Conservation (phyloP, 495 filamentous ascomycete species). For the Podospora anserina region DNA sequence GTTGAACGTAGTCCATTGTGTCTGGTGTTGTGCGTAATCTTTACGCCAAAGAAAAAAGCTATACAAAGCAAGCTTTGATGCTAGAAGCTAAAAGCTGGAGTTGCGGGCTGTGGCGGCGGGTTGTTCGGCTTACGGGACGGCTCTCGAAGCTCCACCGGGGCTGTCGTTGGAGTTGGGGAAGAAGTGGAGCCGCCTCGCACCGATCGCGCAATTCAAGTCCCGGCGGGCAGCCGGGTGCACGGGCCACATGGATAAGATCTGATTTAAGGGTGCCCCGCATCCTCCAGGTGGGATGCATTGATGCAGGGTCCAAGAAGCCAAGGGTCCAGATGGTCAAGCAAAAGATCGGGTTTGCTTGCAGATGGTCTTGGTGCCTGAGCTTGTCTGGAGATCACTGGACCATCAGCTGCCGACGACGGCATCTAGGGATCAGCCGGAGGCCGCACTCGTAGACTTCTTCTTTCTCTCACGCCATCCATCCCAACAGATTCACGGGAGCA, state of each 20-base stretch:
- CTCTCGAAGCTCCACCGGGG: not conserved
- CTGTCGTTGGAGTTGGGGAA: not conserved
- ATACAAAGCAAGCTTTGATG: not conserved
- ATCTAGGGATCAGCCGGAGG: not conserved
- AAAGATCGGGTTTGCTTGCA: not conserved
- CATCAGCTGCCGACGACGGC: not conserved
- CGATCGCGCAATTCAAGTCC: not conserved
- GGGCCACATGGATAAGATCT: not conserved
- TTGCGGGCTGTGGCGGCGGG: not conserved
- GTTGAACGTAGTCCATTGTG: constrained; percentile 56
- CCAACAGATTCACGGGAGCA: not conserved
- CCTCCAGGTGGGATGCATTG: not conserved
- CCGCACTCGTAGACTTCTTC: not conserved
- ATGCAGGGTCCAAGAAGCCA: not conserved
- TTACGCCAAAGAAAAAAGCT: not conserved
- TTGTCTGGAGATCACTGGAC: not conserved
- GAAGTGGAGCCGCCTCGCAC: not conserved
- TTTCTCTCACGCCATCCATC: too few relatives aligned
- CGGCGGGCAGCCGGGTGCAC: not conserved
- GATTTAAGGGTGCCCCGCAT: not conserved
- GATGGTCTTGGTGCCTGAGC: not conserved
- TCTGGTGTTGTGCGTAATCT: constrained; percentile 1
- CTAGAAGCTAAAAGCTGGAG: not conserved
- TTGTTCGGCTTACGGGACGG: not conserved
- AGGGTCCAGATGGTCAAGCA: not conserved